phyloP scores from a whole-genome alignment of 148 eudicot species.

The Camellia japonica region DNA sequence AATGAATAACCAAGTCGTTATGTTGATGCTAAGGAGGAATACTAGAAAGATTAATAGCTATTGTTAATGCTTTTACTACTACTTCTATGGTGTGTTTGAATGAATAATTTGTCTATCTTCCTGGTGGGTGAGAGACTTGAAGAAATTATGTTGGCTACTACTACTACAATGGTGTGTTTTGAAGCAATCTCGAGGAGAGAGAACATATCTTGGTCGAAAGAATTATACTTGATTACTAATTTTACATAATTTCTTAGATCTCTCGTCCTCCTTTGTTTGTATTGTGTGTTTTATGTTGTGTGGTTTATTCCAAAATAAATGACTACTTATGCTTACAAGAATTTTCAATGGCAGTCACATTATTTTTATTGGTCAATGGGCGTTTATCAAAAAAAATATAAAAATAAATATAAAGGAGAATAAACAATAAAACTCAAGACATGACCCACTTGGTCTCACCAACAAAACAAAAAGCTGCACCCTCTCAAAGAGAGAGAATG shows the following conservation, averaged over 20 bases:
- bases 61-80: not conserved
- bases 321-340: not conserved
- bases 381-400: too few relatives aligned
- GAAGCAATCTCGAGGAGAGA: not conserved
- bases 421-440: too few relatives aligned
- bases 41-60: not conserved
- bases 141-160: not conserved
- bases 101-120: not conserved
- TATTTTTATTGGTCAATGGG: too few relatives aligned
- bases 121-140: not conserved
- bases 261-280: not conserved
- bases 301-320: not conserved
- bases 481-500: too few relatives aligned
- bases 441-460: too few relatives aligned
- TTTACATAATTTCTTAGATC: too few relatives aligned
- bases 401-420: too few relatives aligned
- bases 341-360: too few relatives aligned
- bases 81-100: not conserved
- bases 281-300: not conserved
- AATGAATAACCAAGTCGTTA: not conserved
- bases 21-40: not conserved
- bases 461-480: too few relatives aligned
- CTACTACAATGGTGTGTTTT: not conserved
- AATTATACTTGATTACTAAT: too few relatives aligned
- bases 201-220: too few relatives aligned